Percentiles rank a stretch among this genome's conserved stretches.
Evolutionary conservation across 2,329 filamentous ascomycete genomes (phyloP).

Genomic region (Penicillium olsonii): DNA sequence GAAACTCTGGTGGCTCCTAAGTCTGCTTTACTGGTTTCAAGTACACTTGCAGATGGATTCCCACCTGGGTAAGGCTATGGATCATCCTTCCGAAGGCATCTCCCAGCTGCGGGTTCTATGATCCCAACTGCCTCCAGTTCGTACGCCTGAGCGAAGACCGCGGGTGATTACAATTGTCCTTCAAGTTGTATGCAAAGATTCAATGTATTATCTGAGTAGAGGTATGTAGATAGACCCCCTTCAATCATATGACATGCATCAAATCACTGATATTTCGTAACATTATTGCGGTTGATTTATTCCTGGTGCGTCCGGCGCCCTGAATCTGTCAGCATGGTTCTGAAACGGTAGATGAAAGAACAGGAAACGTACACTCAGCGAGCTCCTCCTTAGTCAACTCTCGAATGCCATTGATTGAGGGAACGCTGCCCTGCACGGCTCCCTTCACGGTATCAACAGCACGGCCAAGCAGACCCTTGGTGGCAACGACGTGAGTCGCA

Average conservation of each 20-base stretch:
- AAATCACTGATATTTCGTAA: background rate
- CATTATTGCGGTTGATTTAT: slow-evolving; percentile 10
- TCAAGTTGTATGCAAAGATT: background rate
- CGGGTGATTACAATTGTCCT: too few species aligned
- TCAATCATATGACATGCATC: slow-evolving; percentile 6
- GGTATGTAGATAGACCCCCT: slow-evolving; percentile 2
- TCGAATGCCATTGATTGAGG: slow-evolving; percentile 73
- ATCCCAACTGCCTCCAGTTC: too few species aligned
- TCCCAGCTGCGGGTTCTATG: too few species aligned
- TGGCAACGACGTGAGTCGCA: slow-evolving; percentile 69
- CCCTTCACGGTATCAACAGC: slow-evolving; percentile 75
- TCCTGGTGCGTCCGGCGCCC: slow-evolving; percentile 34
- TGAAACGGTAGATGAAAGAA: background rate
- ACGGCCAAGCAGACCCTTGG: slow-evolving; percentile 64
- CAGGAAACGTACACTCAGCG: slow-evolving; percentile 53
- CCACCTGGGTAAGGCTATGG: too few species aligned
- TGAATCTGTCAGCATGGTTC: slow-evolving; percentile 15
- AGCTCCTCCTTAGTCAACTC: slow-evolving; percentile 70
- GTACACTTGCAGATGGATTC: too few species aligned
- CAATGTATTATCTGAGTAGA: background rate
- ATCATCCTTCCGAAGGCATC: too few species aligned
- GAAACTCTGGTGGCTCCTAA: too few species aligned
- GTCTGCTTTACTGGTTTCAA: too few species aligned
- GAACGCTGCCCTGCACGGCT: slow-evolving; percentile 68
- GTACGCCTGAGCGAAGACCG: too few species aligned